phyloP scores from a whole-genome alignment of 176 grass and related monocot genomes.

The Eremochloa ophiuroides region DNA sequence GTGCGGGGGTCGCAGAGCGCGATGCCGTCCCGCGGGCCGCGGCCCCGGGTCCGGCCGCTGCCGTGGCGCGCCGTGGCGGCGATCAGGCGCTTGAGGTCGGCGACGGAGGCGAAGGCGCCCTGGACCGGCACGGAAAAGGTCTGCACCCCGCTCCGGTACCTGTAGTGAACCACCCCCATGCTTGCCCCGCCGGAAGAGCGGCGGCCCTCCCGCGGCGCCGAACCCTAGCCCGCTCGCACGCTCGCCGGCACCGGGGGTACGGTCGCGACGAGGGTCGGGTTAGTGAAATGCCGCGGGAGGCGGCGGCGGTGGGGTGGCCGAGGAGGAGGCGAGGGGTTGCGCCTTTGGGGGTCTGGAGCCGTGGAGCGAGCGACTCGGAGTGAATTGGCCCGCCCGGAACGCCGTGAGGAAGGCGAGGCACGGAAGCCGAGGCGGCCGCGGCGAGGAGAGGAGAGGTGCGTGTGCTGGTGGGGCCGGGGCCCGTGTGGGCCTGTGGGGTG shows the following conservation, averaged over 20 bases:
- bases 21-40: conserved; percentile 4
- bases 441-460: no score
- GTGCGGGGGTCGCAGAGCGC: conserved; percentile 12
- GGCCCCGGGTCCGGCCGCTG: background rate
- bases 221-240: background rate
- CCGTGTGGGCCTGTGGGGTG: no score
- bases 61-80: background rate
- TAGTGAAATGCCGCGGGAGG: background rate
- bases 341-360: no score
- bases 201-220: background rate
- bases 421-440: no score
- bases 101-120: background rate
- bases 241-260: background rate
- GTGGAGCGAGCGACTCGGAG: no score
- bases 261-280: no score
- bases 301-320: background rate
- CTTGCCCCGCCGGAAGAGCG: no score
- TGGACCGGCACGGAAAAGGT: background rate
- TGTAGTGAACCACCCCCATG: background rate
- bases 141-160: background rate
- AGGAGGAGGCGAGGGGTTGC: background rate
- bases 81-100: conserved; percentile 11
- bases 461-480: no score
- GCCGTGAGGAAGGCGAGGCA: no score
- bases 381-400: no score